These are phyloP conservation scores for Alnus rubra DNA, from an alignment of 306 rosid species.

Conservation along the genomic window DNA sequence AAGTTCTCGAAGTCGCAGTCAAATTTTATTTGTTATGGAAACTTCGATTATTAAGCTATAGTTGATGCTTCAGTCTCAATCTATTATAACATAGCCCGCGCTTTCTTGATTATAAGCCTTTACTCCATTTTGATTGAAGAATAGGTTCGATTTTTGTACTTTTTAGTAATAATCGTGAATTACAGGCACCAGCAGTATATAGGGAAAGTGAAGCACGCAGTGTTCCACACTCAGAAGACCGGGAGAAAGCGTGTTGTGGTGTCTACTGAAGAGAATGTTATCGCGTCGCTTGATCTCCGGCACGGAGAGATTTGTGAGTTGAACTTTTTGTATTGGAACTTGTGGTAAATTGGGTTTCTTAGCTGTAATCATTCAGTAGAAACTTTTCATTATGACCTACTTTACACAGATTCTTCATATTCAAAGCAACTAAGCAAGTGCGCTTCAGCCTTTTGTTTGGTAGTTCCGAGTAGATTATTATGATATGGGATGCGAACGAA, in stretches of 20 bases:
- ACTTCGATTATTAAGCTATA: not conserved
- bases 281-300: conserved; percentile 99
- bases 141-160: conserved; percentile 8
- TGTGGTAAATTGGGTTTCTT: not conserved
- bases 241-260: conserved; percentile 94
- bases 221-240: conserved; percentile 84
- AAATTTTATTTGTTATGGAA: conserved; percentile 4
- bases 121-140: not conserved
- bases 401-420: not conserved
- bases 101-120: not conserved
- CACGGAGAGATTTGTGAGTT: conserved; percentile 91
- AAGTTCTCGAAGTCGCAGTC: not conserved
- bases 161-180: conserved; percentile 15
- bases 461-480: not conserved
- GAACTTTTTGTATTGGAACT: not conserved
- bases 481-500: not conserved
- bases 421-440: not conserved
- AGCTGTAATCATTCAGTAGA: no score
- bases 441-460: not conserved
- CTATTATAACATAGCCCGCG: not conserved
- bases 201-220: conserved; percentile 91
- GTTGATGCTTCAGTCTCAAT: not conserved
- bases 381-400: not conserved
- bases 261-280: conserved; percentile 88
- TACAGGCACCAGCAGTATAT: conserved; percentile 89